Conservation (phyloP, 257 asterid species). For the Jaltomata sinuosa region DNA sequence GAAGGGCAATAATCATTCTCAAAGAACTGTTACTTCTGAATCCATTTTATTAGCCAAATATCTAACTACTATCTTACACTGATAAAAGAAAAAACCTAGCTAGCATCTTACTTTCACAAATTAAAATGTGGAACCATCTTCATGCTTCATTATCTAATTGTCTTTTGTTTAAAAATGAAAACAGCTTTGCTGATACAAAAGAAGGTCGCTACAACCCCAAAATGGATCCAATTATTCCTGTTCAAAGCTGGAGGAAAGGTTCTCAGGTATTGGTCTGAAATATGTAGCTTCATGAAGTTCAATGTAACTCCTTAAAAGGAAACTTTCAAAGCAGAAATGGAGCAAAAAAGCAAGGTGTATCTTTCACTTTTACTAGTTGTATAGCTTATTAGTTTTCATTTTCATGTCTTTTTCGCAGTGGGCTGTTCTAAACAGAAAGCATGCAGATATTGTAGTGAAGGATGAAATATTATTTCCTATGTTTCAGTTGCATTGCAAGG, state of each 20-base stretch:
- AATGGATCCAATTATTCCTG: conserved; percentile 83
- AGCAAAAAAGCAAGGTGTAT: background rate
- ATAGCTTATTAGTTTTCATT: conserved; percentile 3
- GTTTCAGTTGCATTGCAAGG: conserved; percentile 92
- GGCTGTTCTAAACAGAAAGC: conserved; percentile 91
- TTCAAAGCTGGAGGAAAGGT: conserved; percentile 88
- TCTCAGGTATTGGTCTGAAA: conserved; percentile 70
- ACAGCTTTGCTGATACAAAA: conserved; percentile 91
- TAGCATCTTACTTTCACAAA: background rate
- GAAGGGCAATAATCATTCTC: background rate
- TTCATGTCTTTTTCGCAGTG: conserved; percentile 48
- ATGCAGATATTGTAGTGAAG: conserved; percentile 66
- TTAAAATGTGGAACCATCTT: background rate
- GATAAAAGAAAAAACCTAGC: background rate
- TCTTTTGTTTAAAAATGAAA: conserved; percentile 7
- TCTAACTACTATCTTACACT: background rate
- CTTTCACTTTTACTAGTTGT: background rate
- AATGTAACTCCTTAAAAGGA: background rate
- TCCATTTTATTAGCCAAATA: background rate
- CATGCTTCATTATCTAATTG: background rate
- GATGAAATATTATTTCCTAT: conserved; percentile 70
- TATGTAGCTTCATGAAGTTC: background rate
- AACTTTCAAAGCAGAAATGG: conserved; percentile 1
- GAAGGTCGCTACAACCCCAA: conserved; percentile 94
- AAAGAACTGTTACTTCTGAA: background rate